Conservation (phyloP, 1,284 basidiomycete genomes). For the Baeospora myosura region DNA sequence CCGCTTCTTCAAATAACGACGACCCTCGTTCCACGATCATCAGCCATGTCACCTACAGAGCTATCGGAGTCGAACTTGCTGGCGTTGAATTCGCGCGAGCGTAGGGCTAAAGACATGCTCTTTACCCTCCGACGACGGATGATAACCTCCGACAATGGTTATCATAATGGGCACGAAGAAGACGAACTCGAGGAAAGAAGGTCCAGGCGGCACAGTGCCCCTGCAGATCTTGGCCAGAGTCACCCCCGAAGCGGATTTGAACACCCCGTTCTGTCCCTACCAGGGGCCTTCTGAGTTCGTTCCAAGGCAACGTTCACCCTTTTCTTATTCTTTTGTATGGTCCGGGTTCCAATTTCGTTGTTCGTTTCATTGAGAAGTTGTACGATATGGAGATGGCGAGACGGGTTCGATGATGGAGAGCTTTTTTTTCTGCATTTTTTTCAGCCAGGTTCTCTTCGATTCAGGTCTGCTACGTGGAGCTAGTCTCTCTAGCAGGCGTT, state of each 20-base stretch:
- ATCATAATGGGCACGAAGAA: slow-evolving; percentile 13
- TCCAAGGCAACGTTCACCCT: not conserved
- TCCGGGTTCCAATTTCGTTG: no score
- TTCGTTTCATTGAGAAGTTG: not conserved
- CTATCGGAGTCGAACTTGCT: slow-evolving; percentile 48
- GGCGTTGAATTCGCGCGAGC: slow-evolving; percentile 44
- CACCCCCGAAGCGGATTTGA: slow-evolving; percentile 36
- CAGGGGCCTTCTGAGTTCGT: slow-evolving; percentile 36
- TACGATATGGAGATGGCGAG: not conserved
- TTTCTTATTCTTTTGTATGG: not conserved
- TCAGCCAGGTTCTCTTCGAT: no score
- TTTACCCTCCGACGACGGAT: slow-evolving; percentile 52
- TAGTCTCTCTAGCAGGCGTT: not conserved
- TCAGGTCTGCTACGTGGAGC: no score
- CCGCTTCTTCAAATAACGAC: slow-evolving; percentile 44
- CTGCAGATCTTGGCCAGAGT: slow-evolving; percentile 34
- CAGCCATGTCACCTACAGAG: slow-evolving; percentile 34
- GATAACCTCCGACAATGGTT: slow-evolving; percentile 23
- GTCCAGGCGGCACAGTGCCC: slow-evolving; percentile 41
- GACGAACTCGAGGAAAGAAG: slow-evolving; percentile 25
- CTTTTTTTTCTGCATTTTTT: no score
- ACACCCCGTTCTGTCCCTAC: slow-evolving; percentile 37
- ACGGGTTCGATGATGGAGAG: no score
- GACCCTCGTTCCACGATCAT: slow-evolving; percentile 39
- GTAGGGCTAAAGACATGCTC: slow-evolving; percentile 57